A percentile compares a stretch with the other conserved stretches of the same genome.
These are phyloP conservation scores for Linaria vulgaris DNA, from an alignment of 257 asterid genomes.

Conservation along the genomic window DNA sequence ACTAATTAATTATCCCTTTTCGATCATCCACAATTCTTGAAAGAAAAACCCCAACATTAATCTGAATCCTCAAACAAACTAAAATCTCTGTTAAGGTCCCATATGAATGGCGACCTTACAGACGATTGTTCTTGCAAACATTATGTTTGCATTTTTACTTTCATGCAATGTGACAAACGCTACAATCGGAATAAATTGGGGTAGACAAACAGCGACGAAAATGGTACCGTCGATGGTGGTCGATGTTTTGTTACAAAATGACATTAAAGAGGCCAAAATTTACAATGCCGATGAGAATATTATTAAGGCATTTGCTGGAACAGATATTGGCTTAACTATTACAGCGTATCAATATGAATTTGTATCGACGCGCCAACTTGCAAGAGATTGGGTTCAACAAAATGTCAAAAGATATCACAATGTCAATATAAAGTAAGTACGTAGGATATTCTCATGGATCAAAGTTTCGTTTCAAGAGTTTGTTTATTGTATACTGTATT, in stretches of 20 bases:
- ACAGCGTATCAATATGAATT: not conserved
- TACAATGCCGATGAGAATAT: not conserved
- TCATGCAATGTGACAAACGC: not conserved
- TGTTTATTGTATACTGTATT: no score
- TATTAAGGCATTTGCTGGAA: constrained; percentile 26
- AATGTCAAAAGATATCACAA: not conserved
- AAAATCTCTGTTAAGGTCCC: no score
- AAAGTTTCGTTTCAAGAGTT: no score
- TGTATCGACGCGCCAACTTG: not conserved
- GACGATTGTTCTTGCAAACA: not conserved
- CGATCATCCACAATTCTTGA: no score
- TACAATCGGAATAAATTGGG: constrained; percentile 34
- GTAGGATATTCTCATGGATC: no score
- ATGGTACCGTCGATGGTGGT: constrained; percentile 40
- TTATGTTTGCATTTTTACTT: not conserved
- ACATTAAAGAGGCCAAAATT: constrained; percentile 15
- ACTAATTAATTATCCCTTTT: no score
- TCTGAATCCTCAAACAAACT: no score
- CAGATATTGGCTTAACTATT: constrained; percentile 25
- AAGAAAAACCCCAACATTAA: no score
- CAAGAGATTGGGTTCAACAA: not conserved
- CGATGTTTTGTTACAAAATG: constrained; percentile 39
- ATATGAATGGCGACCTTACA: no score
- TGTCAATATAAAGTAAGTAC: constrained; percentile 25
- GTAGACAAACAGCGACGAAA: constrained; percentile 26